Conservation (phyloP, 257 asterid species). For the Verbena officinalis region DNA sequence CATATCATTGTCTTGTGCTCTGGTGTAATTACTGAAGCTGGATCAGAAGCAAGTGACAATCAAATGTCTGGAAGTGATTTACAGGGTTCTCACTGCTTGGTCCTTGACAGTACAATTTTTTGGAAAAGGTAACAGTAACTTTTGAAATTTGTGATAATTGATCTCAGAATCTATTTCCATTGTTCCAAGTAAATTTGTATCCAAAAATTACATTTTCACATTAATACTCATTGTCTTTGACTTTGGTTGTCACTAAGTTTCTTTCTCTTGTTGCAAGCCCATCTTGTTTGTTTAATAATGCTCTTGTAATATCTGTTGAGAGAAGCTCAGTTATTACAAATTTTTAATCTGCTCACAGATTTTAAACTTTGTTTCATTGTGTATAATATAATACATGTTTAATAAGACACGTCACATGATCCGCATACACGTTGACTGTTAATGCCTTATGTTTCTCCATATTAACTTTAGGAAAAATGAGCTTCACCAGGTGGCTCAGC, state of each 20-base stretch:
- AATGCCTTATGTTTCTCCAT: slow-evolving; percentile 21
- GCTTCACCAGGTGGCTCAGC: slow-evolving; percentile 97
- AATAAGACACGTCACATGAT: neutral
- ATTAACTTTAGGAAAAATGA: slow-evolving; percentile 69
- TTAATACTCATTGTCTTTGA: too few relatives aligned
- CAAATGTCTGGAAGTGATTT: slow-evolving; percentile 45
- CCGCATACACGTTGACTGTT: slow-evolving; percentile 25
- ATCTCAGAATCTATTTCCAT: slow-evolving; percentile 15
- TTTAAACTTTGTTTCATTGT: slow-evolving; percentile 6
- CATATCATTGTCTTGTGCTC: slow-evolving; percentile 71
- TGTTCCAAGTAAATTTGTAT: slow-evolving; percentile 11
- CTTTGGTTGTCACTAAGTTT: too few relatives aligned
- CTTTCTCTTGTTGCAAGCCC: neutral
- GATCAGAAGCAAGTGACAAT: slow-evolving; percentile 41
- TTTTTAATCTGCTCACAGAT: too few relatives aligned
- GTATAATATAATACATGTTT: slow-evolving; percentile 1
- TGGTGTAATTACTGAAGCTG: slow-evolving; percentile 56
- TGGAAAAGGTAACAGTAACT: slow-evolving; percentile 62
- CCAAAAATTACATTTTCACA: slow-evolving; percentile 2
- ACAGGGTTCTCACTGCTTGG: slow-evolving; percentile 70
- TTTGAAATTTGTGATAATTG: slow-evolving; percentile 19
- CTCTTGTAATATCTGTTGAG: neutral
- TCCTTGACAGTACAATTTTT: slow-evolving; percentile 83
- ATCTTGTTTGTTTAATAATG: neutral
- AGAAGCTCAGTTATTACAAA: neutral